Evolutionary conservation across 1,139 yeast genomes (phyloP).

Genomic region (Yamadazyma diddensiae): DNA sequence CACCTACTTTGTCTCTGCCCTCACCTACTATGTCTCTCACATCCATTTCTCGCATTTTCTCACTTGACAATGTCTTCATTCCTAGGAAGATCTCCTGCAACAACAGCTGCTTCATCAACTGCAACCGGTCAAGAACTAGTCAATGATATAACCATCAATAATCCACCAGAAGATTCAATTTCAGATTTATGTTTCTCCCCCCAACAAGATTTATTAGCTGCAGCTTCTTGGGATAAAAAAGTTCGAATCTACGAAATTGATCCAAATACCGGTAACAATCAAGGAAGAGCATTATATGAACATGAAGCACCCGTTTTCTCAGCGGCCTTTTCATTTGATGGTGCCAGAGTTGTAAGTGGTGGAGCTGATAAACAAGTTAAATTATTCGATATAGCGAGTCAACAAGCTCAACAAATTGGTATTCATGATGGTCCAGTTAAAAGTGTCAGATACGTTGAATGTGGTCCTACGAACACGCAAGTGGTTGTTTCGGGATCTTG

Average conservation of each 20-base stretch:
- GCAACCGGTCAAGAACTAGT: slow-evolving; percentile 69
- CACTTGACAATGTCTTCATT: slow-evolving; percentile 25
- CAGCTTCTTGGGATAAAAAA: slow-evolving; percentile 93
- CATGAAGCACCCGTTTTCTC: slow-evolving; percentile 87
- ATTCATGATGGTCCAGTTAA: slow-evolving; percentile 81
- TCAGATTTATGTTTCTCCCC: slow-evolving; percentile 91
- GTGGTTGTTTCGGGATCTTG: slow-evolving; percentile 92
- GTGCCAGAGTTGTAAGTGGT: slow-evolving; percentile 84
- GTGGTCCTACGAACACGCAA: slow-evolving; percentile 78
- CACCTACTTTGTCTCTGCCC: no score
- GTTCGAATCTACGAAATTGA: slow-evolving; percentile 89
- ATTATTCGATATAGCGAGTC: slow-evolving; percentile 76
- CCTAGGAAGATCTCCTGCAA: slow-evolving; percentile 18
- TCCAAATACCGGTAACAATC: slow-evolving; percentile 61
- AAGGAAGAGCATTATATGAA: slow-evolving; percentile 86
- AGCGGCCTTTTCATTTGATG: slow-evolving; percentile 82
- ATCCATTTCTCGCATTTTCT: no score
- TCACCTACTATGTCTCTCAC: no score
- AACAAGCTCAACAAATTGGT: slow-evolving; percentile 83
- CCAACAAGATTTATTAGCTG: slow-evolving; percentile 78
- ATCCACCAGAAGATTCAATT: slow-evolving; percentile 90
- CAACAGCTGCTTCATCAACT: slow-evolving; percentile 19
- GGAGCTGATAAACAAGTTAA: slow-evolving; percentile 92
- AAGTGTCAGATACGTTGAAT: slow-evolving; percentile 71
- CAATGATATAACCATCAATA: slow-evolving; percentile 72